Evolutionary conservation across 2,329 filamentous ascomycete genomes (phyloP), one percentile per base, ranked within the genome.

Genomic region (Dichotomopilus funicola): DNA sequence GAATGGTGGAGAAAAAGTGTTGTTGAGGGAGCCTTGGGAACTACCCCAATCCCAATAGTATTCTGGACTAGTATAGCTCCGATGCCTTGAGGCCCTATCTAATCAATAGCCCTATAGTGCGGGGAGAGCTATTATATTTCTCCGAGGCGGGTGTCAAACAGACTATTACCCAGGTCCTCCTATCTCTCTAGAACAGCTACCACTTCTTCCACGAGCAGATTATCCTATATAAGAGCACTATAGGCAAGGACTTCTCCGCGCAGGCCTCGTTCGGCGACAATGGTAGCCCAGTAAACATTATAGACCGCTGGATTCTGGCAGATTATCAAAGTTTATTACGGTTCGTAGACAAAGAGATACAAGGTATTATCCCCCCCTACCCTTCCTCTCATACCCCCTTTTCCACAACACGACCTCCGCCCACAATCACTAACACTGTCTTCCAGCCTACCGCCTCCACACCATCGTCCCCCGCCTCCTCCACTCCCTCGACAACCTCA

Each of bases 1-100:
- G 90, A 95, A 69, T n/a, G 89, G 96, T 66, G 92, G 92, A 54
- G 96, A 96, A 78, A 97, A 97, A 78, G 96, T 97, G 91, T 96
- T 91, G n/a, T n/a, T n/a, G n/a, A 5, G 96, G 96, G 74, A 84
- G 91, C 53, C 78, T 96, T 56, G 95, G 96, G 75, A 97, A 97
- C 72, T 96, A 96, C 71, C 91, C 91, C 0, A 91, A 96, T 66
- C 92, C 92, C 8, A 76, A 76, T 54, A 75, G 90, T 51, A 83
- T 97, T 62, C 92, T 96, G 79, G 75, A 87, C 56, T 87, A 87
- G 66, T 95, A 95, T 68, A 92, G 92, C 27, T 91, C 91, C 1
- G 91, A 97, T 73, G 91, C 91, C 34, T 81, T 97, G 50, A 86
- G 91, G 53, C 78, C 96, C 12, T 96, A 96, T 68, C 79, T 97